Conservation (phyloP, 192 early-diverging fungal species). For the Coemansia asiatica region DNA sequence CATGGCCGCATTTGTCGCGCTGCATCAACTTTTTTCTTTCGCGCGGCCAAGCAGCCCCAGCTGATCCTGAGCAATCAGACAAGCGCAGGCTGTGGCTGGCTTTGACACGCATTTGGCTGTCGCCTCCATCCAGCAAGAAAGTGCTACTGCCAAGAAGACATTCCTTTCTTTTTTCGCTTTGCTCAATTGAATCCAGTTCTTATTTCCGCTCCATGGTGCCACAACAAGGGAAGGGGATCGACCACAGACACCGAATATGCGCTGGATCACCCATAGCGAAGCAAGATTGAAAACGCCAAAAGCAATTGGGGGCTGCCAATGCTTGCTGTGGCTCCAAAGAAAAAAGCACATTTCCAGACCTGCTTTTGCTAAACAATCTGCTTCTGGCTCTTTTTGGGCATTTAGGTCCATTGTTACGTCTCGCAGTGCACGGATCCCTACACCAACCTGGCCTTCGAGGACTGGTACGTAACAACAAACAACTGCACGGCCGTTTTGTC, state of each 20-base stretch:
- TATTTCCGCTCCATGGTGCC: not conserved
- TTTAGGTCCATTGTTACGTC: constrained; percentile 40
- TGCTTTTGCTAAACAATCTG: not conserved
- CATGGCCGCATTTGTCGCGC: not conserved
- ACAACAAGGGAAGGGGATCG: not conserved
- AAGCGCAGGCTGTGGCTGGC: not conserved
- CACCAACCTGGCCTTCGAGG: constrained; percentile 56
- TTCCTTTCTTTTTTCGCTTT: not conserved
- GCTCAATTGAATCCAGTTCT: not conserved
- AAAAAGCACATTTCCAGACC: too few species aligned
- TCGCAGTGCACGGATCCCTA: constrained; percentile 47
- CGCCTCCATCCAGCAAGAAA: too few species aligned
- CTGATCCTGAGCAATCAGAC: not conserved
- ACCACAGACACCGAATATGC: not conserved
- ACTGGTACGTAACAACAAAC: constrained; percentile 19
- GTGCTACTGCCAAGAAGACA: not conserved
- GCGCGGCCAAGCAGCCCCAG: not conserved
- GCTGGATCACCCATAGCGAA: not conserved
- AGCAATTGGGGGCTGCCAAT: not conserved
- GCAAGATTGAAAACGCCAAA: not conserved
- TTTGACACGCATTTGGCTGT: not conserved
- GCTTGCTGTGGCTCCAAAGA: not conserved
- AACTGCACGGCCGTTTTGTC: not conserved
- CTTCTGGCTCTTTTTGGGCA: not conserved
- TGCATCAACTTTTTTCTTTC: not conserved